Evolutionary conservation across 495 filamentous ascomycete species (phyloP), one percentile per base, ranked within the genome.

Genomic region (Neurospora tetraspora): DNA sequence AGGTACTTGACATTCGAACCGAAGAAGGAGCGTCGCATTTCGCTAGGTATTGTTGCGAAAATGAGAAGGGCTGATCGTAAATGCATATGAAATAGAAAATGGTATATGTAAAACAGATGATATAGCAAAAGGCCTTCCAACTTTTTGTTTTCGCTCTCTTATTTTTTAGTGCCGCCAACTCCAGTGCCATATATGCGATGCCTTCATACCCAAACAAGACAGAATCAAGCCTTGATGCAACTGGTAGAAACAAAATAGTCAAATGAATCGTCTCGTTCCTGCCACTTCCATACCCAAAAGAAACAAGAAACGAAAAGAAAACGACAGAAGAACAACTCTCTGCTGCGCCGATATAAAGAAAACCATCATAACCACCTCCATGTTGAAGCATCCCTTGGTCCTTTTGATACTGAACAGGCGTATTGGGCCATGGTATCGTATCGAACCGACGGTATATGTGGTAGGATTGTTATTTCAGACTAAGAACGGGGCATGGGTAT

Each of bases 401-500:
- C 11, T 59, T 59, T 59, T 5, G 47, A 59, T 59, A 27, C 20
- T 12, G 20, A 59, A 14, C 47, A 59, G 23, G 20, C 47, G 11
- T 20, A 59, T 14, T 12, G 20, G 47, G 11, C 45, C 45, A 53
- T 27, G 20, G 2, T 53, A 27, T 27, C 47, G 47, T 59, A 59
- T 27, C 47, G 47, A 23, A 59, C 47, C 47, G 10, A 6, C 47
- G 20, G 10, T 59, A 59, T 27, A 59, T 14, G 47, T 59, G 47
- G 47, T 27, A 59, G 11, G 11, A 14, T 65, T 34, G 53, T 31
- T 43, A 65, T 70, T 69, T 72, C 65, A 27, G 36, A 40, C 61
- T 59, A 70, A 71, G 59, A 38, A 59, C 43, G 31, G 23, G 38
- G 69, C 43, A 73, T 16, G 61, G 75, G 75, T 75, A 74, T 77